A percentile compares a stretch with the other conserved stretches of the same genome.
Evolutionary conservation across 257 asterid species (phyloP).

Genomic region (Penstemon davidsonii): DNA sequence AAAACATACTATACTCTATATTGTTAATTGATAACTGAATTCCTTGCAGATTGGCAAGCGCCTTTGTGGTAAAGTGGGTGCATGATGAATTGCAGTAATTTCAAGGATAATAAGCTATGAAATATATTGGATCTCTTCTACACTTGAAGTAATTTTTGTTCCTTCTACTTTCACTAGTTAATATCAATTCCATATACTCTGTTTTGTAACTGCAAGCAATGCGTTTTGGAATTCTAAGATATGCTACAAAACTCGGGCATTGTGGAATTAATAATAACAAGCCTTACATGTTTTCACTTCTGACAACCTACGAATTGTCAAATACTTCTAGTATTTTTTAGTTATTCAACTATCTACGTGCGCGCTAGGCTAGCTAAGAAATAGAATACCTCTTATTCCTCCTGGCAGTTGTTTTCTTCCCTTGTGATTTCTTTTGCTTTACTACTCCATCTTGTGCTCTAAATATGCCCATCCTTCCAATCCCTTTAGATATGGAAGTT

Average conservation of each 20-base stretch:
- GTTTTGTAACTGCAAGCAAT: too few species aligned
- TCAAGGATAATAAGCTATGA: background rate
- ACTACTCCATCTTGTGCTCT: conserved; percentile 40
- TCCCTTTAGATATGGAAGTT: conserved; percentile 66
- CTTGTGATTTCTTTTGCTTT: conserved; percentile 43
- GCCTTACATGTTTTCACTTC: too few species aligned
- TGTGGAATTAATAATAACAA: too few species aligned
- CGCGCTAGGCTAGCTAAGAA: conserved; percentile 19
- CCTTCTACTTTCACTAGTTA: background rate
- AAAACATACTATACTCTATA: background rate
- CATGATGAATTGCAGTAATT: conserved; percentile 16
- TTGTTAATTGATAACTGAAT: background rate
- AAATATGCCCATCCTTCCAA: conserved; percentile 56
- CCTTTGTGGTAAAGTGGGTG: conserved; percentile 28
- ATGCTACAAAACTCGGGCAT: too few species aligned
- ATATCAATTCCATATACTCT: background rate
- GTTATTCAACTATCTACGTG: too few species aligned
- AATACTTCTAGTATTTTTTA: too few species aligned
- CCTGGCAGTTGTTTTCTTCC: conserved; percentile 31
- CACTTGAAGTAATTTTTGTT: background rate
- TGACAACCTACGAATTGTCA: too few species aligned
- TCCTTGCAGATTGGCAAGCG: conserved; percentile 42
- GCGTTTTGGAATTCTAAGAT: too few species aligned
- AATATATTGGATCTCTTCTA: background rate
- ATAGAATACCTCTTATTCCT: conserved; percentile 50